phyloP scores from a whole-genome alignment of 2,329 filamentous ascomycete genomes.

The Colletotrichum limetticola region DNA sequence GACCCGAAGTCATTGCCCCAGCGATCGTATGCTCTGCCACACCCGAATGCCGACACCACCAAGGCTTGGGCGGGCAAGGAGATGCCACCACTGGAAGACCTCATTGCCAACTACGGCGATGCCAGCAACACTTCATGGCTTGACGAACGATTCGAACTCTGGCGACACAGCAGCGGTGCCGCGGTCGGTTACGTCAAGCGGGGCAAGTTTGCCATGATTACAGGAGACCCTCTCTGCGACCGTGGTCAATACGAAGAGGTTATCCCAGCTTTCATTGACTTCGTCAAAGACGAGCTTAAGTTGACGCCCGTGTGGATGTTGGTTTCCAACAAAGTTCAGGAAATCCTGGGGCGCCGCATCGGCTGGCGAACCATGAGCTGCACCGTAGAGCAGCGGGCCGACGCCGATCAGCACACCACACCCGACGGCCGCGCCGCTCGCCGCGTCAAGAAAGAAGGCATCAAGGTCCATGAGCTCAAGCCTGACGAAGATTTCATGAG shows the following conservation, averaged over 20 bases:
- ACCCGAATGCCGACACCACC: constrained; percentile 86
- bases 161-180: constrained; percentile 86
- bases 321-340: constrained; percentile 81
- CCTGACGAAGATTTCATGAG: constrained; percentile 76
- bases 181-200: constrained; percentile 85
- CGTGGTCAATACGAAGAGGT: constrained; percentile 78
- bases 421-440: constrained; percentile 81
- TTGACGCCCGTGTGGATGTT: constrained; percentile 91
- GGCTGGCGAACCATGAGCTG: constrained; percentile 92
- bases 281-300: constrained; percentile 73
- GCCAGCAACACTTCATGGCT: constrained; percentile 95
- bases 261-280: constrained; percentile 79
- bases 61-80: constrained; percentile 48
- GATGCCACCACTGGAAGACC: constrained; percentile 81
- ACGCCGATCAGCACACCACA: constrained; percentile 77
- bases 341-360: constrained; percentile 81
- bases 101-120: constrained; percentile 95
- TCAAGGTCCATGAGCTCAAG: constrained; percentile 80
- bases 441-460: constrained; percentile 82
- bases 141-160: constrained; percentile 88
- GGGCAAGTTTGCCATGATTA: constrained; percentile 82
- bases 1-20: constrained; percentile 88
- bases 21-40: constrained; percentile 73
- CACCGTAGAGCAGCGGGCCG: constrained; percentile 87
- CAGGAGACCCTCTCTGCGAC: constrained; percentile 90